Conservation (phyloP, 768 basidiomycete species). For the Strobilomyces echinocephalus region DNA sequence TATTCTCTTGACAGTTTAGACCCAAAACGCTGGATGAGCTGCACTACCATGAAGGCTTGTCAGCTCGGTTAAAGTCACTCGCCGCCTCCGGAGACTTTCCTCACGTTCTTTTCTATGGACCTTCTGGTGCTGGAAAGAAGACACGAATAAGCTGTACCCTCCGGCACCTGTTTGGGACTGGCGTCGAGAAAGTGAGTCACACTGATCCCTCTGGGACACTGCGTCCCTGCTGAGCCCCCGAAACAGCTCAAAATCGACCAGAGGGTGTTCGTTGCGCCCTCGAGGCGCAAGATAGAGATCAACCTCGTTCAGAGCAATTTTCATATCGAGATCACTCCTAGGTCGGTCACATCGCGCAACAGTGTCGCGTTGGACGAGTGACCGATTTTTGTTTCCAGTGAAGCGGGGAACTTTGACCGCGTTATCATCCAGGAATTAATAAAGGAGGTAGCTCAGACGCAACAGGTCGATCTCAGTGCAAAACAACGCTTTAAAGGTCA, state of each 20-base stretch:
- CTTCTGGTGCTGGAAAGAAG: conserved; percentile 97
- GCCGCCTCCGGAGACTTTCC: conserved; percentile 92
- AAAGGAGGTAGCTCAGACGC: conserved; percentile 98
- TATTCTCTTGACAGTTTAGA: conserved; percentile 56
- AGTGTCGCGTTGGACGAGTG: not conserved
- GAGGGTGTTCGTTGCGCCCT: conserved; percentile 90
- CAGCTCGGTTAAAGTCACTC: conserved; percentile 72
- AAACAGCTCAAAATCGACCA: conserved; percentile 94
- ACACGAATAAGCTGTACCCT: conserved; percentile 90
- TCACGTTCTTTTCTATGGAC: conserved; percentile 96
- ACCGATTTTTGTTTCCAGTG: conserved; percentile 45
- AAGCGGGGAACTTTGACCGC: conserved; percentile 93
- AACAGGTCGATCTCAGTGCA: conserved; percentile 93
- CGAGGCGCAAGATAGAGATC: conserved; percentile 90
- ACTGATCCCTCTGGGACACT: not conserved
- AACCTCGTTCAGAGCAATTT: conserved; percentile 98
- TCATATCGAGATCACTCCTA: conserved; percentile 96
- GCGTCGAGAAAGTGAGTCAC: conserved; percentile 81
- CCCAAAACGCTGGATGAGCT: conserved; percentile 80
- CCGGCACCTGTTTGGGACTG: conserved; percentile 82
- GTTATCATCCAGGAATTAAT: conserved; percentile 94
- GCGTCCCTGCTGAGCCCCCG: not conserved
- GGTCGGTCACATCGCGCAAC: conserved; percentile 43
- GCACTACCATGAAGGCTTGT: conserved; percentile 82
- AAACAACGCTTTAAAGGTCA: conserved; percentile 95